Base-by-base conservation (phyloP, 202 grass and related monocot genomes). In the Musa balbisiana region DNA sequence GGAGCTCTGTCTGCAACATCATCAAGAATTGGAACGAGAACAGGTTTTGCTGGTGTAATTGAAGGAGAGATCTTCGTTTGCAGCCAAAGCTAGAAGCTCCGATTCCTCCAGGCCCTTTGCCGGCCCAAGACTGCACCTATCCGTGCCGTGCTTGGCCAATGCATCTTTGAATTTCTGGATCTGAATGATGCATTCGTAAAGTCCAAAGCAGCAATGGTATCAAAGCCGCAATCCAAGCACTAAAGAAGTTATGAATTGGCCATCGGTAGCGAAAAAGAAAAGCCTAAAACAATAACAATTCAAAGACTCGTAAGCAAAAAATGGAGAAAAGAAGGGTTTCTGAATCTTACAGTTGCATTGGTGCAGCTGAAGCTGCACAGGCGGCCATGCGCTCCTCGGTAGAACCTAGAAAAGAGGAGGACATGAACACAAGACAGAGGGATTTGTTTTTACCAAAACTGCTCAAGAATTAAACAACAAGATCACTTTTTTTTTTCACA, bases 351-450 rank as follows among this genome's bases (percentile, higher is more conserved):
- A 43, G 73, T 75, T 75, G 53, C 73, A 62, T 43, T 62, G 4
- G 73, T 75, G 16, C 53, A 75, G 73, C 73, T 75, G 55, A 75
- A 75, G 70, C 70, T 73, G 70, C 50, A 73, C 3, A 73, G n/a
- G 11, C 51, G 73, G 12, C 73, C 73, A n/a, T 62, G 54, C 43
- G 54, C 52, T 29, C 72, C 53, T 3, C 72, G 0, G 53, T 74
- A 60, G 12, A 58, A 59, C 53, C 52, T 74, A 59, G 59, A 74
- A 14, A 59, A 74, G 13, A 54, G 72, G 24, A 74, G 24, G 13
- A 60, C 53, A 74, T 74, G 22, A 26, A 74, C 50, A 58, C 58
- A 54, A 9, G 8, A 71, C 9, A 5, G 10, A 11, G 19, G 33
- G 33, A 43, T 43, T 43, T 43, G 25, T 33, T 43, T 43, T 43